Percentiles rank a stretch among this genome's conserved stretches.
These are phyloP conservation scores for Saturnispora sekii DNA, from an alignment of 805 yeast species.

Conservation along the genomic window DNA sequence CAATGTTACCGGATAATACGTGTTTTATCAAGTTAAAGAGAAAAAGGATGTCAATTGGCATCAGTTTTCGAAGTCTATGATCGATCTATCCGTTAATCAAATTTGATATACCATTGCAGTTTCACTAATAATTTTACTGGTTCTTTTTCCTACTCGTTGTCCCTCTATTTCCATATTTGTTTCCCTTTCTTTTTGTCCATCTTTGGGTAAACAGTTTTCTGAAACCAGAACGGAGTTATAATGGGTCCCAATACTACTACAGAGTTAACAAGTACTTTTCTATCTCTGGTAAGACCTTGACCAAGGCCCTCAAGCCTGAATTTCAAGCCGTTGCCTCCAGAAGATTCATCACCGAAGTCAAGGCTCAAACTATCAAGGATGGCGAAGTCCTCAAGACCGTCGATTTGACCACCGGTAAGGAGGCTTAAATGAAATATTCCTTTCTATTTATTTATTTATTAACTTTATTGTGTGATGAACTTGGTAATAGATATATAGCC, in stretches of 20 bases:
- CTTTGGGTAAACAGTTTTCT: no score
- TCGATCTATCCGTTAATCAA: no score
- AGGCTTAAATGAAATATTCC: not conserved
- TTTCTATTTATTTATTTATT: conserved; percentile 1
- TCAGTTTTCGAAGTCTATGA: no score
- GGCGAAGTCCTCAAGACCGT: conserved; percentile 38
- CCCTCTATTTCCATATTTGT: no score
- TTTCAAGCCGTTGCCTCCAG: conserved; percentile 60
- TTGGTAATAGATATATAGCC: not conserved
- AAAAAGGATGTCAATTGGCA: no score
- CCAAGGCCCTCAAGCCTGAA: conserved; percentile 83
- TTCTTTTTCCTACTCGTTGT: no score
- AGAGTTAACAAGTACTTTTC: conserved; percentile 83
- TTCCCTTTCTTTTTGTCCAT: no score
- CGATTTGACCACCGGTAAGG: conserved; percentile 19
- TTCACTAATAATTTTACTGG: no score
- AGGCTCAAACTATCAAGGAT: conserved; percentile 58
- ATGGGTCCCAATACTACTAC: not conserved
- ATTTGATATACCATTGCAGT: no score
- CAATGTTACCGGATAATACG: no score
- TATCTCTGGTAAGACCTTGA: conserved; percentile 80
- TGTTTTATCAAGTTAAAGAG: no score
- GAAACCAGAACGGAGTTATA: not conserved
- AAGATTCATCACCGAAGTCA: conserved; percentile 69
- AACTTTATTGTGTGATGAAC: conserved; percentile 6